These are phyloP conservation scores for Leucocoprinus sp. DNA, from an alignment of 768 basidiomycete species.

Conservation along the genomic window DNA sequence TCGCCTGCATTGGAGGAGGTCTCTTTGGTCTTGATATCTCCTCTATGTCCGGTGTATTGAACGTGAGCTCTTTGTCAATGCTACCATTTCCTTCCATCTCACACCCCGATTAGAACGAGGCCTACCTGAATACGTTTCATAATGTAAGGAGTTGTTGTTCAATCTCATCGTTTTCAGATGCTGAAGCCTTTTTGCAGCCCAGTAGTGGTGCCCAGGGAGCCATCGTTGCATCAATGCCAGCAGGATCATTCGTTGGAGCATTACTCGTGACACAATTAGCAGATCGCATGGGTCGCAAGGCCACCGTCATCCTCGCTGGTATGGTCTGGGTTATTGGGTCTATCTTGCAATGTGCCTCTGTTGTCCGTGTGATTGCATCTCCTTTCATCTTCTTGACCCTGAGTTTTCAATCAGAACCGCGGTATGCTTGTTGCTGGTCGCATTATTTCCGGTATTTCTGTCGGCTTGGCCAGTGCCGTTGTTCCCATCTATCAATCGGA, in stretches of 20 bases:
- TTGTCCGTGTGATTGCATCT: slow-evolving; percentile 22
- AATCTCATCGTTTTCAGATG: background rate
- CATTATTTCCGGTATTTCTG: slow-evolving; percentile 59
- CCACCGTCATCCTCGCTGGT: slow-evolving; percentile 57
- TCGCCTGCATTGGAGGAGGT: slow-evolving; percentile 76
- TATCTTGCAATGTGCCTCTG: slow-evolving; percentile 58
- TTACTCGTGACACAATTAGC: slow-evolving; percentile 56
- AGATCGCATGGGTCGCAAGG: slow-evolving; percentile 58
- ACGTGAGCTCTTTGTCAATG: slow-evolving; percentile 18
- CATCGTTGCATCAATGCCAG: slow-evolving; percentile 76
- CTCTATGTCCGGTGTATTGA: slow-evolving; percentile 74
- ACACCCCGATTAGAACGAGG: slow-evolving; percentile 24
- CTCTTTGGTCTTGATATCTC: slow-evolving; percentile 78
- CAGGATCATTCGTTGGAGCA: slow-evolving; percentile 61
- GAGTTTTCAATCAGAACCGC: slow-evolving; percentile 38
- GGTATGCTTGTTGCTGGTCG: slow-evolving; percentile 71
- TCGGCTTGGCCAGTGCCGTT: slow-evolving; percentile 56
- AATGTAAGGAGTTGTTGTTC: slow-evolving; percentile 19
- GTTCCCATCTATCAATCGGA: slow-evolving; percentile 74
- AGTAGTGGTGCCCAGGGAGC: slow-evolving; percentile 52
- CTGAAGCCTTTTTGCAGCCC: slow-evolving; percentile 31
- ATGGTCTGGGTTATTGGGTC: slow-evolving; percentile 68
- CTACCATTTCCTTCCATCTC: background rate
- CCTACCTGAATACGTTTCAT: slow-evolving; percentile 29
- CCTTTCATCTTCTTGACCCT: background rate